Evolutionary conservation across 495 filamentous ascomycete species (phyloP).

Genomic region (Cenococcum geophilum): DNA sequence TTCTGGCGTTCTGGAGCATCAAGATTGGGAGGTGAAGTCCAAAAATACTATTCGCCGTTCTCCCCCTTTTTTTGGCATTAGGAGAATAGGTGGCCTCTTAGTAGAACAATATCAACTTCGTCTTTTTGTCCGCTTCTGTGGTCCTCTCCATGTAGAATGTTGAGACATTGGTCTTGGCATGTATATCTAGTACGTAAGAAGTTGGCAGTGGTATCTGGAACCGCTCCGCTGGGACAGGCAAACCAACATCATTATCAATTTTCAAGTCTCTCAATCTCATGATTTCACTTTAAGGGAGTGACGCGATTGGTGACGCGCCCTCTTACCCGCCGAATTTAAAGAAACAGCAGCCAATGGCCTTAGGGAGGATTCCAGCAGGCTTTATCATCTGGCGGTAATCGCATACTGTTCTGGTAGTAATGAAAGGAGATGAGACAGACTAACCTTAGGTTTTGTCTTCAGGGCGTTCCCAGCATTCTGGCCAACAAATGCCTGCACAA

Average conservation of each 20-base stretch:
- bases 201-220: neutral
- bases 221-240: neutral
- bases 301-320: neutral
- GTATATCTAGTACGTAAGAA: no score
- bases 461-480: constrained; percentile 64
- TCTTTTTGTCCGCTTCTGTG: neutral
- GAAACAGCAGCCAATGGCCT: neutral
- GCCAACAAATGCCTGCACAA: constrained; percentile 60
- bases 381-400: constrained; percentile 4
- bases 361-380: constrained; percentile 11
- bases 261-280: neutral
- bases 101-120: no score
- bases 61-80: no score
- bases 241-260: constrained; percentile 3
- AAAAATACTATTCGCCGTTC: no score
- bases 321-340: neutral
- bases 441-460: constrained; percentile 80
- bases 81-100: no score
- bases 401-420: neutral
- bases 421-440: constrained; percentile 29
- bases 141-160: neutral
- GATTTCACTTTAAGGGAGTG: neutral
- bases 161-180: neutral
- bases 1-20: no score
- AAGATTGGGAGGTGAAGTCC: no score